phyloP scores from a whole-genome alignment of 2,329 filamentous ascomycete species.

The Penicillium sumatraense region DNA sequence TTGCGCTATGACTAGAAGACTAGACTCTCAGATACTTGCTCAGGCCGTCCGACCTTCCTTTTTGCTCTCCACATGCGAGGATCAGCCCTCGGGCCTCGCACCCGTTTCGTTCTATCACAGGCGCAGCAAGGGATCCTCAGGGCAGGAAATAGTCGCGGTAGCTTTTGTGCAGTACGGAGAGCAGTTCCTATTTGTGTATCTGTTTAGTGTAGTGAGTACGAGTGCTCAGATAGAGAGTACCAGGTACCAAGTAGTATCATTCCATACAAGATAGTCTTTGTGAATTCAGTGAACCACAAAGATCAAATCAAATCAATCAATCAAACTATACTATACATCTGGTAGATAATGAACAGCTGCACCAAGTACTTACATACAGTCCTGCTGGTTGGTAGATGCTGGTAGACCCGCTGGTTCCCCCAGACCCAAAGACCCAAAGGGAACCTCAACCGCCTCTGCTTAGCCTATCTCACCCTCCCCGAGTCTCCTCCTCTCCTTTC shows the following conservation, averaged over 20 bases:
- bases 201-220: too few relatives aligned
- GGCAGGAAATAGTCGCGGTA: conserved; percentile 1
- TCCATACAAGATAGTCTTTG: too few relatives aligned
- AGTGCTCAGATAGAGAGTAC: too few relatives aligned
- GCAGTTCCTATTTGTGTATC: background rate
- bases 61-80: conserved; percentile 17
- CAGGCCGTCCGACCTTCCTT: conserved; percentile 3
- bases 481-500: conserved; percentile 10
- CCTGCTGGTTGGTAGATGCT: background rate
- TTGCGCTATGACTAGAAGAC: background rate
- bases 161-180: background rate
- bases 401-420: conserved; percentile 24
- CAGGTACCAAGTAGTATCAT: too few relatives aligned
- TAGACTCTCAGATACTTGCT: conserved; percentile 3
- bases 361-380: too few relatives aligned
- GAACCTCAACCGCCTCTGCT: conserved; percentile 12
- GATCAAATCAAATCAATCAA: too few relatives aligned
- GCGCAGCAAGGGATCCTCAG: conserved; percentile 14
- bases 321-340: too few relatives aligned
- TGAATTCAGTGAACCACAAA: too few relatives aligned
- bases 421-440: conserved; percentile 21
- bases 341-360: too few relatives aligned
- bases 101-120: conserved; percentile 25
- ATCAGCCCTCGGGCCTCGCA: conserved; percentile 26
- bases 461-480: conserved; percentile 5